Evolutionary conservation across 306 rosid genomes (phyloP), one percentile per base, ranked within the genome.

Genomic region (Trifolium pratense): DNA sequence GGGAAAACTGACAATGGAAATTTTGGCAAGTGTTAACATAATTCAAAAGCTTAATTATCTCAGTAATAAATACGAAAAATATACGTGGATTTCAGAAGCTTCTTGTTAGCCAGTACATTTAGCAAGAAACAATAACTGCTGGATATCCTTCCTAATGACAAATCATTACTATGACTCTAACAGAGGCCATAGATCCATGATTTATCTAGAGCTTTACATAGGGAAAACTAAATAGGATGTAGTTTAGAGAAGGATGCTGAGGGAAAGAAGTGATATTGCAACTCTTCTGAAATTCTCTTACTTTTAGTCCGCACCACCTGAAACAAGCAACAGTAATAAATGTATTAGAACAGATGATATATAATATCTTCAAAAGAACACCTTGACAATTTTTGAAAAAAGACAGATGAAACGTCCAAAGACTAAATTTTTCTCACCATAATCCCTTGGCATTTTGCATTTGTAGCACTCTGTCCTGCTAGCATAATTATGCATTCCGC

Each of bases 401-500:
- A 34, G 29, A 68, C 45, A 10, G 57, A 56, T 58, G 17, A 70
- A 73, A 75, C 15, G 46, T 37, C 5, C 9, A 32, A 73, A 21
- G 29, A 65, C 69, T 70, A 79, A 67, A 77, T 57, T 80, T 61
- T 65, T 79, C 90, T 78, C 78, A 91, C 98, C 92, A 66, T 72
- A 87, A 68, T 81, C 70, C 79, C 80, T 91, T 45, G 90, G 85
- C 66, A 86, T 84, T 70, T 84, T 90, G 97, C 99, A 95, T 81
- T 86, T 95, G 63, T 49, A 84, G 74, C 99, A 95, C 79, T 85
- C 97, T 74, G 76, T 66, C 84, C 99, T 86, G 87, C 89, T 87
- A 32, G 99, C 99, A 42, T 91, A 95, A 70, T 95, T 95, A 80
- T 91, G 99, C 51, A 82, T 78, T 82, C 96, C 97, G 76, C 99